Evolutionary conservation across 2,329 filamentous ascomycete genomes (phyloP).

Genomic region (Aspergillus fumigatiaffinis): DNA sequence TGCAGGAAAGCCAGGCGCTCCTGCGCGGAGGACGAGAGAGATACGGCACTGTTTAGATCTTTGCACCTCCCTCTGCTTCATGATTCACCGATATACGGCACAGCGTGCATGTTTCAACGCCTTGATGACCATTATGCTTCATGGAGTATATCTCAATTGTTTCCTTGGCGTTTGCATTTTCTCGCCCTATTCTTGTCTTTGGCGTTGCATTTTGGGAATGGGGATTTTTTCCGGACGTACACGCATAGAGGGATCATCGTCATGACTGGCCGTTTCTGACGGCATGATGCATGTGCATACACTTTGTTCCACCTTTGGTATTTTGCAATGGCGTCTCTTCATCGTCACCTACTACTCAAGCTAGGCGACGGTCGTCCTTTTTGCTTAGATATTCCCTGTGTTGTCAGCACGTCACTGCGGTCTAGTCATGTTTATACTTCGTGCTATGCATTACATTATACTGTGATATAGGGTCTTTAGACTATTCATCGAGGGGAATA

Average conservation of each 20-base stretch:
- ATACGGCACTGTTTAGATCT: constrained; percentile 33
- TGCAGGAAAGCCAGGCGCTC: constrained; percentile 29
- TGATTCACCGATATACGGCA: neutral
- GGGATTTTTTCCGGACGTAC: neutral
- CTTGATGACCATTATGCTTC: neutral
- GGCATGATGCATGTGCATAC: neutral
- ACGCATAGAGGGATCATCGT: neutral
- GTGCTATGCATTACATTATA: neutral
- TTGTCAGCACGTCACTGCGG: no score
- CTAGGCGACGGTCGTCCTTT: neutral
- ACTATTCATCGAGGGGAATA: neutral
- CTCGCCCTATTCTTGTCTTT: neutral
- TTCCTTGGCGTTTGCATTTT: neutral
- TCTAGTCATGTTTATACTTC: neutral
- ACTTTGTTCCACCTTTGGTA: neutral
- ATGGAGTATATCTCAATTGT: neutral
- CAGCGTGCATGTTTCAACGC: neutral
- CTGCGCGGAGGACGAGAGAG: constrained; percentile 23
- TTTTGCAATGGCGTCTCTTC: neutral
- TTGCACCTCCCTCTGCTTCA: neutral
- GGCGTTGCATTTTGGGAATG: neutral
- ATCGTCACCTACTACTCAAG: neutral
- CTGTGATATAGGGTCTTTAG: neutral
- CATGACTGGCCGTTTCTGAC: neutral
- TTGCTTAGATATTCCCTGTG: neutral